Evolutionary conservation across 371 early-diverging fungal species (phyloP).

Genomic region (Coemansia sp.): DNA sequence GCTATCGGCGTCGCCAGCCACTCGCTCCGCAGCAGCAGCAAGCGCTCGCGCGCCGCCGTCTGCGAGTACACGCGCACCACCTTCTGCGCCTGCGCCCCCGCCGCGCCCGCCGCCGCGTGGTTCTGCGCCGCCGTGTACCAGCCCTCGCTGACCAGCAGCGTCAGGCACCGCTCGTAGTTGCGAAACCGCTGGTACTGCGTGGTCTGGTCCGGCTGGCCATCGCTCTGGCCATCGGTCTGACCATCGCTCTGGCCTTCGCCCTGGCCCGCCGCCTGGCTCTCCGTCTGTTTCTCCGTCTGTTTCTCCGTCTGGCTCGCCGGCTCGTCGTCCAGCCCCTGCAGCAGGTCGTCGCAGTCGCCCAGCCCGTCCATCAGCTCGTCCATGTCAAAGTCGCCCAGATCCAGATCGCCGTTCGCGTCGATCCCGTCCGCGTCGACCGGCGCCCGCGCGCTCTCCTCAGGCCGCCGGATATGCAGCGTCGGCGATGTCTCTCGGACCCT

Average conservation of each 20-base stretch:
- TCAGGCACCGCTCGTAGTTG: conserved; percentile 31
- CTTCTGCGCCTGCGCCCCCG: conserved; percentile 30
- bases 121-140: conserved; percentile 15
- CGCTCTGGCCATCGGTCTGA: background rate
- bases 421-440: background rate
- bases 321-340: conserved; percentile 9
- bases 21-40: conserved; percentile 35
- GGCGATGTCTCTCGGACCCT: too few relatives aligned
- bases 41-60: conserved; percentile 32
- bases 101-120: background rate
- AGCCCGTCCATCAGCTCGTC: conserved; percentile 30
- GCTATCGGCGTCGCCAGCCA: conserved; percentile 37
- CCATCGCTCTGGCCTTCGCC: background rate
- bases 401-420: conserved; percentile 9
- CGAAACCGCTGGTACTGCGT: conserved; percentile 16
- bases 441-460: background rate
- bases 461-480: background rate
- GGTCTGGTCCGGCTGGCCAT: background rate
- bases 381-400: conserved; percentile 32
- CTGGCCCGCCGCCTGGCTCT: background rate
- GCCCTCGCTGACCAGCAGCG: conserved; percentile 33
- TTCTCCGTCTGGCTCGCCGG: background rate
- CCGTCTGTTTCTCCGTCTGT: background rate
- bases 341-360: conserved; percentile 21
- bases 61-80: conserved; percentile 43